phyloP scores from a whole-genome alignment of 306 rosid genomes.

The Echinosophora koreensis region DNA sequence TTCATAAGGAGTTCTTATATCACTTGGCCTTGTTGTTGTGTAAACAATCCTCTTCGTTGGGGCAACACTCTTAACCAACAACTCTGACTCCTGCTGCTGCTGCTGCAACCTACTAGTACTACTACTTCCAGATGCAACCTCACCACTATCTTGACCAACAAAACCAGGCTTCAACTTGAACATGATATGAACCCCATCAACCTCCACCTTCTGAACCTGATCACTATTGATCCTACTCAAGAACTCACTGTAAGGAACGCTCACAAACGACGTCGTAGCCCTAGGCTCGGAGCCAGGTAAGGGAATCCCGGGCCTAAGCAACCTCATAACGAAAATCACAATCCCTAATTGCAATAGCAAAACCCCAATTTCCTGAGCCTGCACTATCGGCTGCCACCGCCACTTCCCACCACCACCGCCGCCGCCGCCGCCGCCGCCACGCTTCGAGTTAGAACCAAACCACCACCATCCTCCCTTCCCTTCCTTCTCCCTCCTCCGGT shows the following conservation, averaged over 20 bases:
- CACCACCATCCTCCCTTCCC: constrained; percentile 72
- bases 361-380: constrained; percentile 86
- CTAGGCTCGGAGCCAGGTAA: constrained; percentile 87
- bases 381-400: constrained; percentile 92
- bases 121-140: constrained; percentile 48
- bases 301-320: constrained; percentile 84
- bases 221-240: constrained; percentile 79
- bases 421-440: constrained; percentile 80
- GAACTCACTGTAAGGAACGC: constrained; percentile 92
- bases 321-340: constrained; percentile 80
- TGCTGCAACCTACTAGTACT: constrained; percentile 61
- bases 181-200: constrained; percentile 92
- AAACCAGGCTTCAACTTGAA: constrained; percentile 82
- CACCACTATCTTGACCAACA: constrained; percentile 59
- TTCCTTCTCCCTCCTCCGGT: constrained; percentile 75
- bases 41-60: constrained; percentile 85
- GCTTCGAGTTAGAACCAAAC: constrained; percentile 57
- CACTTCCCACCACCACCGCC: constrained; percentile 83
- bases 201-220: constrained; percentile 95
- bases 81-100: constrained; percentile 64
- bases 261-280: constrained; percentile 56
- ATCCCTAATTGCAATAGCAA: constrained; percentile 82
- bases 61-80: constrained; percentile 70
- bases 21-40: constrained; percentile 91
- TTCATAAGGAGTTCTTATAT: constrained; percentile 91